A percentile compares a stretch with the other conserved stretches of the same genome.
Conservation (phyloP, 352 stramenopile genomes). For the Phytophthora tentaculata region DNA sequence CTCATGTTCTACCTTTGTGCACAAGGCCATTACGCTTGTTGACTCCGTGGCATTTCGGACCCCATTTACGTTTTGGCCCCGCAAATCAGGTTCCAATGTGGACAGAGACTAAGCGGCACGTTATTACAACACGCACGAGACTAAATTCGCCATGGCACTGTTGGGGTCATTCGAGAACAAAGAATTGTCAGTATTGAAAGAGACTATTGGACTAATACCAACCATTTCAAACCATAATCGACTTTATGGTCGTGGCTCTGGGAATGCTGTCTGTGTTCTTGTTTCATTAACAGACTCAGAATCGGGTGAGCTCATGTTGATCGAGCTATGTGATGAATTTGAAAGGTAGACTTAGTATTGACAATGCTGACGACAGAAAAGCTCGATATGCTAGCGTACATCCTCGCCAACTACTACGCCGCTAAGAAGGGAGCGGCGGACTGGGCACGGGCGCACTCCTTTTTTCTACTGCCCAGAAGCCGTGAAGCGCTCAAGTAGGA, state of each 20-base stretch:
- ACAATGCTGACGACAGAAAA: conserved; percentile 10
- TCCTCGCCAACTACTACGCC: too few species aligned
- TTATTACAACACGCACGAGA: too few species aligned
- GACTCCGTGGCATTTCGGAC: conserved; percentile 8
- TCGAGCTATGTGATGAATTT: conserved; percentile 15
- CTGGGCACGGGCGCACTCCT: too few species aligned
- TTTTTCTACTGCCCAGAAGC: too few species aligned
- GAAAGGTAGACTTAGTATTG: conserved; percentile 13
- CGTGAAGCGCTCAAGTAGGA: too few species aligned
- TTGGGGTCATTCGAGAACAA: background rate
- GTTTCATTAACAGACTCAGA: conserved; percentile 2
- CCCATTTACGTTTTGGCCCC: conserved; percentile 3
- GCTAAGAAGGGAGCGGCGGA: too few species aligned
- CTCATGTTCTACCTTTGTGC: conserved; percentile 12
- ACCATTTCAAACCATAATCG: conserved; percentile 14
- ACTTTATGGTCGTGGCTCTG: conserved; percentile 10
- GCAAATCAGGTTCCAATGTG: conserved; percentile 2
- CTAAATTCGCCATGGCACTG: too few species aligned
- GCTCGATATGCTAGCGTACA: too few species aligned
- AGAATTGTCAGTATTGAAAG: conserved; percentile 11
- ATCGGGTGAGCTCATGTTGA: background rate
- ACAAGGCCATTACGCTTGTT: conserved; percentile 7
- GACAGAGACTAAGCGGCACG: background rate
- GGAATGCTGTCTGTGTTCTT: conserved; percentile 15
- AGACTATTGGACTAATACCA: conserved; percentile 9